These are phyloP conservation scores for Aspergillus asperescens DNA, from an alignment of 495 filamentous ascomycete genomes.

Conservation along the genomic window DNA sequence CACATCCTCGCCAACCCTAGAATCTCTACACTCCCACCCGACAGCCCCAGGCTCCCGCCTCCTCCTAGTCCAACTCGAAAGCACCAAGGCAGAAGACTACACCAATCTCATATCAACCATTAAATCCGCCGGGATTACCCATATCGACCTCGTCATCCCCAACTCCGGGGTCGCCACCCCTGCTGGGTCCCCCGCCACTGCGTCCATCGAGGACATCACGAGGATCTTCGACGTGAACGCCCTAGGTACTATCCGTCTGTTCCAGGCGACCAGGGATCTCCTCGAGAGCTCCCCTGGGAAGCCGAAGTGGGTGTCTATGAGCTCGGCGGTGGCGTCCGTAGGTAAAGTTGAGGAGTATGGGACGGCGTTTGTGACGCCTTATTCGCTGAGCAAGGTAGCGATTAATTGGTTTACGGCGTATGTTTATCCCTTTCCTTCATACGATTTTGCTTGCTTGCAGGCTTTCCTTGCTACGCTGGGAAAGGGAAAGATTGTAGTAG, in stretches of 20 bases:
- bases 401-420: slow-evolving; percentile 2
- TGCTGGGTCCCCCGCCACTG: not conserved
- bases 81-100: not conserved
- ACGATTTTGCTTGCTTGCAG: too few relatives aligned
- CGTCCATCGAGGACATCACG: not conserved
- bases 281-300: not conserved
- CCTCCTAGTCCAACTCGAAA: not conserved
- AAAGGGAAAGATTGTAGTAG: not conserved
- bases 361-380: not conserved
- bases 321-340: not conserved
- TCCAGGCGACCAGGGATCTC: not conserved
- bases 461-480: too few relatives aligned
- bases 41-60: not conserved
- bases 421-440: not conserved
- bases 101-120: not conserved
- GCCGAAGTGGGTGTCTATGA: slow-evolving; percentile 7
- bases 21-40: not conserved
- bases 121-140: not conserved
- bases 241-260: not conserved
- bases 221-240: not conserved
- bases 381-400: slow-evolving; percentile 1
- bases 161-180: not conserved
- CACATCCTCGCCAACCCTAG: not conserved
- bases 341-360: not conserved
- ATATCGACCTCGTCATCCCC: slow-evolving; percentile 3